Conservation (phyloP, 2,329 filamentous ascomycete species). For the Neofusicoccum laricinum region DNA sequence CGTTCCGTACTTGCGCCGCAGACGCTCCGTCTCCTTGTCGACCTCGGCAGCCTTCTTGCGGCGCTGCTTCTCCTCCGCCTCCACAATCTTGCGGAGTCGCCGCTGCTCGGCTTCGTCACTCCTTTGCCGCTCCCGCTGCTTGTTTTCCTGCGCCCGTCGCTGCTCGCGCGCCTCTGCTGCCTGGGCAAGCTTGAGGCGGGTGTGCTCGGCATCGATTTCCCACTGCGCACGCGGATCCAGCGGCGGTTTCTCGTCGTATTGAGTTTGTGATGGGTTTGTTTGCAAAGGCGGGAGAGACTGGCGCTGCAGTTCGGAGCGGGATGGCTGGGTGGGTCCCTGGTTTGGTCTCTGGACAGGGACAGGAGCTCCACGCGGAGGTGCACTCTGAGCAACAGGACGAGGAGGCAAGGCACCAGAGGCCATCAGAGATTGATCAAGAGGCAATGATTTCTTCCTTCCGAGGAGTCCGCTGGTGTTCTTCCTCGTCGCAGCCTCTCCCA, state of each 20-base stretch:
- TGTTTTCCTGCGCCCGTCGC: conserved; percentile 41
- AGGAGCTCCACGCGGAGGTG: background rate
- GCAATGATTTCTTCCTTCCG: conserved; percentile 34
- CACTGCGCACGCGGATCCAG: conserved; percentile 52
- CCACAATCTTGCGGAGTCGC: conserved; percentile 63
- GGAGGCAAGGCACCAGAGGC: background rate
- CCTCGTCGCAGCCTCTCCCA: conserved; percentile 46
- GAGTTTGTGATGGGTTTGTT: conserved; percentile 23
- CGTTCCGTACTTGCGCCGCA: conserved; percentile 65
- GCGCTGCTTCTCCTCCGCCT: conserved; percentile 58
- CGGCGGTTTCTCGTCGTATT: conserved; percentile 34
- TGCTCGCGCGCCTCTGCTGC: background rate
- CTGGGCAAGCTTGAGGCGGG: conserved; percentile 30
- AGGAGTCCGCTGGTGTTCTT: conserved; percentile 37
- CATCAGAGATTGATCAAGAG: conserved; percentile 16
- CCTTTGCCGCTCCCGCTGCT: conserved; percentile 52
- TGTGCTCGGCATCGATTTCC: conserved; percentile 52
- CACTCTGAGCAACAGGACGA: background rate
- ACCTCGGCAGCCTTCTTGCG: conserved; percentile 52
- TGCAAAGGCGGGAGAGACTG: conserved; percentile 29
- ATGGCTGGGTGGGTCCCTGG: background rate
- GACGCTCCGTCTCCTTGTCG: conserved; percentile 72
- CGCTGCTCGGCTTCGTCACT: conserved; percentile 57
- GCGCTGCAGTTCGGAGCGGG: conserved; percentile 24
- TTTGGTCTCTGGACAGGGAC: background rate